Conservation (phyloP, 352 stramenopile species). For the Pythium insidiosum region DNA sequence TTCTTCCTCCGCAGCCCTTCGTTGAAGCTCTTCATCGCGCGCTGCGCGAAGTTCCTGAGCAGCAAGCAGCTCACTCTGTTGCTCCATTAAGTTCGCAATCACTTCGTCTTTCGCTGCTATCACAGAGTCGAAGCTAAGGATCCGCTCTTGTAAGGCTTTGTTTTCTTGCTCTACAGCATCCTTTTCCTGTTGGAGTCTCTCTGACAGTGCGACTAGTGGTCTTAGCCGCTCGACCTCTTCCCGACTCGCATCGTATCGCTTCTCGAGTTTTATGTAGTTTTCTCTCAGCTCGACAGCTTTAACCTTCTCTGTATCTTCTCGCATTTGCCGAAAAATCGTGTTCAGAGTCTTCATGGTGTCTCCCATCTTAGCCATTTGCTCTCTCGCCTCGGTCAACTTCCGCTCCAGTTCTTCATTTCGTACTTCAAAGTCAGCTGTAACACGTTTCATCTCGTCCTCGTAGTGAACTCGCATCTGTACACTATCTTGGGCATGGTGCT, state of each 20-base stretch:
- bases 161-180: slow-evolving; percentile 20
- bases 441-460: slow-evolving; percentile 39
- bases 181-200: slow-evolving; percentile 33
- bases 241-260: slow-evolving; percentile 42
- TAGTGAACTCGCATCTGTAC: slow-evolving; percentile 37
- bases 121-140: slow-evolving; percentile 29
- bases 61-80: slow-evolving; percentile 67
- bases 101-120: slow-evolving; percentile 48
- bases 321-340: slow-evolving; percentile 91
- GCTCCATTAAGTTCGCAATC: slow-evolving; percentile 61
- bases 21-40: slow-evolving; percentile 37
- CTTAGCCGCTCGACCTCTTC: slow-evolving; percentile 60
- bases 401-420: slow-evolving; percentile 61
- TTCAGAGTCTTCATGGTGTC: slow-evolving; percentile 92
- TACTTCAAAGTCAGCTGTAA: slow-evolving; percentile 38
- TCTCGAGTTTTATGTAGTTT: slow-evolving; percentile 64
- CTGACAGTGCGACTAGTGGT: slow-evolving; percentile 40
- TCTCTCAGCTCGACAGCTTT: slow-evolving; percentile 85
- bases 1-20: slow-evolving; percentile 26
- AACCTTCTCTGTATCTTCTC: slow-evolving; percentile 84
- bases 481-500: slow-evolving; percentile 27
- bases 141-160: slow-evolving; percentile 27
- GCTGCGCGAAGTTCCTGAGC: slow-evolving; percentile 44
- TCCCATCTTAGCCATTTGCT: slow-evolving; percentile 85
- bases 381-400: slow-evolving; percentile 54